A percentile compares a stretch with the other conserved stretches of the same genome.
phyloP scores from a whole-genome alignment of 352 stramenopile genomes.

The Phytophthora multivora region DNA sequence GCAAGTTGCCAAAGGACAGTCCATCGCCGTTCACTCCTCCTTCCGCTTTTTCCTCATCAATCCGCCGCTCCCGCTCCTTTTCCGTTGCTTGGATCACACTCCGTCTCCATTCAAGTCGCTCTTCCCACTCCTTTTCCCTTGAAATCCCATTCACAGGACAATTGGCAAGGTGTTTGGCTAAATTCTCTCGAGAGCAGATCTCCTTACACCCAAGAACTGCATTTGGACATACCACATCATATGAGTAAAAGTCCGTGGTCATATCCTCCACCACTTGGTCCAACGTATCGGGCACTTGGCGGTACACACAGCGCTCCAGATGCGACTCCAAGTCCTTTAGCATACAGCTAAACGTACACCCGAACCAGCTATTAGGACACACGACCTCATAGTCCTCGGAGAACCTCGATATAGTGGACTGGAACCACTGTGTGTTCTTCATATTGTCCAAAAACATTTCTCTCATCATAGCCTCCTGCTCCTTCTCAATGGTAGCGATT shows the following conservation, averaged over 20 bases:
- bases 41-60: constrained; percentile 56
- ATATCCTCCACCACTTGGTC: constrained; percentile 65
- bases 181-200: constrained; percentile 74
- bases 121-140: constrained; percentile 79
- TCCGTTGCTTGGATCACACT: constrained; percentile 80
- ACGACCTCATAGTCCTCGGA: constrained; percentile 86
- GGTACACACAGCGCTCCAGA: constrained; percentile 67
- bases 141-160: constrained; percentile 77
- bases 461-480: constrained; percentile 80
- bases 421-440: constrained; percentile 91
- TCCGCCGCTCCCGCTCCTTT: constrained; percentile 67
- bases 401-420: constrained; percentile 81
- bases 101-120: constrained; percentile 64
- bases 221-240: constrained; percentile 87
- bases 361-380: constrained; percentile 87
- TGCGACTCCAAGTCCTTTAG: constrained; percentile 77
- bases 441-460: constrained; percentile 89
- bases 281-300: constrained; percentile 78
- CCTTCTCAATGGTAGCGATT: constrained; percentile 79
- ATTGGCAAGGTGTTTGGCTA: constrained; percentile 64
- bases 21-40: constrained; percentile 22
- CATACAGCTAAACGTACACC: constrained; percentile 88
- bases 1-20: constrained; percentile 70
- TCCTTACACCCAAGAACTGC: constrained; percentile 79
- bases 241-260: constrained; percentile 74